phyloP scores from a whole-genome alignment of 1,284 basidiomycete species.

The Exobasidium rhododendri region DNA sequence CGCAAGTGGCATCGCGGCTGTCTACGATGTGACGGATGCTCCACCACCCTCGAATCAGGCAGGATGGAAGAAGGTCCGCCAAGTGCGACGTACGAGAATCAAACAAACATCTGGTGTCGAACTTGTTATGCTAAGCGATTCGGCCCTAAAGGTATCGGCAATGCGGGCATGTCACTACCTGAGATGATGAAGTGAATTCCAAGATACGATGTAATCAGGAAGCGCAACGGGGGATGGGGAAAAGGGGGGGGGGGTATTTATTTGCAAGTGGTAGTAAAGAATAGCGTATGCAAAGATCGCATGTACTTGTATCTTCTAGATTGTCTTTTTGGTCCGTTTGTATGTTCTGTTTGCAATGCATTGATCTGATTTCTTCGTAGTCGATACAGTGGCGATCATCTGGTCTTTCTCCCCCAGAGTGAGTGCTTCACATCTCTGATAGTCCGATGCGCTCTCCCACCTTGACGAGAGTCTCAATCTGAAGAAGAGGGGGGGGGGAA shows the following conservation, averaged over 20 bases:
- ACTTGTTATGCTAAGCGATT: slow-evolving; percentile 49
- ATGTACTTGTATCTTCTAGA: no score
- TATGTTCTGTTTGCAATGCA: no score
- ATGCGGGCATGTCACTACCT: slow-evolving; percentile 26
- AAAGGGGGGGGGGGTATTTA: no score
- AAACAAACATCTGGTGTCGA: slow-evolving; percentile 48
- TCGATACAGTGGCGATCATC: no score
- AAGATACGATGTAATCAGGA: neutral
- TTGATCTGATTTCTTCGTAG: no score
- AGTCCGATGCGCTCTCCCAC: slow-evolving; percentile 23
- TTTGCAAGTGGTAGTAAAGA: neutral
- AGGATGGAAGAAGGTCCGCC: slow-evolving; percentile 48
- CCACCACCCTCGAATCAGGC: slow-evolving; percentile 42
- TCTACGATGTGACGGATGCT: slow-evolving; percentile 50
- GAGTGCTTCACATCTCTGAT: neutral
- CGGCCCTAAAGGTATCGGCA: slow-evolving; percentile 28
- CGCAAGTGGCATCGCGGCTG: slow-evolving; percentile 51
- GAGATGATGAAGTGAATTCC: slow-evolving; percentile 4
- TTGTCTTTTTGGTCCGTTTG: no score
- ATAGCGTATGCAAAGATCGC: no score
- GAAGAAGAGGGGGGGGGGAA: neutral
- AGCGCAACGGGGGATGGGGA: no score
- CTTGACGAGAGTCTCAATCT: slow-evolving; percentile 24
- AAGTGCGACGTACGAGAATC: slow-evolving; percentile 12
- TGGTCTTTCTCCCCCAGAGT: no score